Percentiles rank a stretch among this genome's conserved stretches.
Evolutionary conservation across 2,329 filamentous ascomycete species (phyloP).

Genomic region (Fusarium stilboides): DNA sequence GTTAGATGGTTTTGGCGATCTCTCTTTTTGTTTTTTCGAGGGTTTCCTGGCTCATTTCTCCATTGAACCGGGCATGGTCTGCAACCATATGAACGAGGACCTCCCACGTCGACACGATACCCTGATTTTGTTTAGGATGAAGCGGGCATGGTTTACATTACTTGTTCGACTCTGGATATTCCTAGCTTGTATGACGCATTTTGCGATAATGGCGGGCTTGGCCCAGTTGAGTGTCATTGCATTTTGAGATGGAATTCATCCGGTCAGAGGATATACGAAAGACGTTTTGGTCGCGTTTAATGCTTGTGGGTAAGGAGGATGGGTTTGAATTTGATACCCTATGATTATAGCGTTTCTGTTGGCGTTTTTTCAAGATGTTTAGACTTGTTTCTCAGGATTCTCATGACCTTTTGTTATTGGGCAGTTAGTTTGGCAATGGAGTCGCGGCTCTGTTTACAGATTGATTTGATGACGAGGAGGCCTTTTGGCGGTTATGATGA

Average conservation of each 20-base stretch:
- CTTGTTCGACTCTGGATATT: constrained; percentile 6
- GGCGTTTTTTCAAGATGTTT: constrained; percentile 37
- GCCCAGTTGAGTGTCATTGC: constrained; percentile 9
- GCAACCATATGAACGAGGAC: constrained; percentile 25
- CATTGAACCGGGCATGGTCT: constrained; percentile 15
- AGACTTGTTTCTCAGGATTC: constrained; percentile 45
- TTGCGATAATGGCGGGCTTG: background rate
- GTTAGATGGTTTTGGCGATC: constrained; percentile 28
- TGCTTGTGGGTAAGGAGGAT: constrained; percentile 35
- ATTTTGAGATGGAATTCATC: constrained; percentile 18
- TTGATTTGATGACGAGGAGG: constrained; percentile 43
- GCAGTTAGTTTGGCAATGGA: constrained; percentile 39
- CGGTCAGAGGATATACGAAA: constrained; percentile 22
- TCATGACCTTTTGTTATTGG: constrained; percentile 29
- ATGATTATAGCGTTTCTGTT: constrained; percentile 36
- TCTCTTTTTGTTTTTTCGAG: constrained; percentile 22
- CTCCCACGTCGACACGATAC: constrained; percentile 48
- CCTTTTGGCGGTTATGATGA: constrained; percentile 32
- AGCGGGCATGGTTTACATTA: constrained; percentile 4
- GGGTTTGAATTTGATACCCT: constrained; percentile 49
- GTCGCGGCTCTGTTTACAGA: constrained; percentile 44
- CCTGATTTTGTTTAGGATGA: constrained; percentile 44
- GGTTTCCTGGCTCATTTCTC: constrained; percentile 16
- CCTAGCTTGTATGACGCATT: background rate
- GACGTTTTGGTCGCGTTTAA: constrained; percentile 29